A percentile compares a stretch with the other conserved stretches of the same genome.
Conservation (phyloP, 768 basidiomycete species). For the Psilocybe tampanensis region DNA sequence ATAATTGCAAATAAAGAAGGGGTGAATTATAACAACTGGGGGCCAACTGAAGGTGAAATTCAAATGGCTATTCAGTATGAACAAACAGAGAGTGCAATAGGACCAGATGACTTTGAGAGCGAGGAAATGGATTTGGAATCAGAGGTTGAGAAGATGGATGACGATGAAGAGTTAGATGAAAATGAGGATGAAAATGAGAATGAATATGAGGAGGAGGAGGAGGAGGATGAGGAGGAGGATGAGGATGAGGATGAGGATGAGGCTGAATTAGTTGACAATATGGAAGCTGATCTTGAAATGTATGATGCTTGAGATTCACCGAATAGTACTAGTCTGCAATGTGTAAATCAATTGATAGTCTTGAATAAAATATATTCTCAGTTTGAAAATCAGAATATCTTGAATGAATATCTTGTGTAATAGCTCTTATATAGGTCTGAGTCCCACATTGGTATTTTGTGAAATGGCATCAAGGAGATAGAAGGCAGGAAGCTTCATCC, state of each 20-base stretch:
- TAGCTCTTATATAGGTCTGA: no score
- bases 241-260: neutral
- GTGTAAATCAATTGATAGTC: no score
- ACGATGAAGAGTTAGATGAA: neutral
- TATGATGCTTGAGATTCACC: no score
- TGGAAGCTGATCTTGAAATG: constrained; percentile 10
- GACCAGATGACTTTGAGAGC: neutral
- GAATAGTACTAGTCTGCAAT: no score
- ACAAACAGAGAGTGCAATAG: neutral
- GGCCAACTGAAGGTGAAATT: neutral
- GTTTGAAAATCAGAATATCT: no score
- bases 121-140: no score
- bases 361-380: no score
- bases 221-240: neutral
- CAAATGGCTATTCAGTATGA: neutral
- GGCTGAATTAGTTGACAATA: neutral
- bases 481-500: no score
- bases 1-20: neutral
- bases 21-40: neutral
- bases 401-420: no score
- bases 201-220: neutral
- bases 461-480: no score
- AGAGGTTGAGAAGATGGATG: neutral
- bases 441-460: no score
- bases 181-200: neutral